Evolutionary conservation across 1,284 basidiomycete genomes (phyloP).

Genomic region (Trichosporon asahii): DNA sequence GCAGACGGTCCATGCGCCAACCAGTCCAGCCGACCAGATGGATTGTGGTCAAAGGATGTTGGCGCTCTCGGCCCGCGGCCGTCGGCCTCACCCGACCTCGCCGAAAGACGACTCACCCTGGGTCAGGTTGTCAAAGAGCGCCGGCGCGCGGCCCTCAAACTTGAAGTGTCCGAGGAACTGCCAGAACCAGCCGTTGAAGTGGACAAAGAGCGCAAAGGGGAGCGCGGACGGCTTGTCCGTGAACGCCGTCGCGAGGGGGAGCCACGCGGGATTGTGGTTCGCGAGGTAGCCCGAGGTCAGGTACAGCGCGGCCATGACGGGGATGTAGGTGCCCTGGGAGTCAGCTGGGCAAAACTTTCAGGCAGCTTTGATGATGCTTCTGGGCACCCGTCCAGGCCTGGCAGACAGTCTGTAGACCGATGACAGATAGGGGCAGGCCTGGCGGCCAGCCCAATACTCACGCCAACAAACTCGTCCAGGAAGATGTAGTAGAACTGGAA

Average conservation of each 20-base stretch:
- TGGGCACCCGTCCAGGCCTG: too few relatives aligned
- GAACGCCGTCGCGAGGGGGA: constrained; percentile 37
- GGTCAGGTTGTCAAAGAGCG: constrained; percentile 75
- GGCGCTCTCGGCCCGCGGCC: too few relatives aligned
- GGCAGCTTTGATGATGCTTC: too few relatives aligned
- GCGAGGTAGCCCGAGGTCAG: constrained; percentile 49
- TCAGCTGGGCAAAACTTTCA: neutral
- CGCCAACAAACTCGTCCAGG: constrained; percentile 74
- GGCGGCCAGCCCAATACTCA: constrained; percentile 54
- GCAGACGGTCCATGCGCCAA: too few relatives aligned
- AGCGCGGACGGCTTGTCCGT: constrained; percentile 41
- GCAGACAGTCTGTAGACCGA: too few relatives aligned
- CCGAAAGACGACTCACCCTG: constrained; percentile 74
- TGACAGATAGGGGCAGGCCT: too few relatives aligned
- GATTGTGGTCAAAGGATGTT: too few relatives aligned
- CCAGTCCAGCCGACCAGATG: too few relatives aligned
- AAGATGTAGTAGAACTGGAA: constrained; percentile 70
- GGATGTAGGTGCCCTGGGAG: constrained; percentile 37
- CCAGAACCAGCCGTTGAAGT: constrained; percentile 68
- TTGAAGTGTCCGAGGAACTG: constrained; percentile 82
- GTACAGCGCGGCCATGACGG: constrained; percentile 35
- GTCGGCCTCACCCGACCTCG: too few relatives aligned
- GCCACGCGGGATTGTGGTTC: constrained; percentile 59
- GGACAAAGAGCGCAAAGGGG: constrained; percentile 55
- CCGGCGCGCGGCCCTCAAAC: constrained; percentile 77